Evolutionary conservation across 2,329 filamentous ascomycete species (phyloP).

Genomic region (Fusarium citri): DNA sequence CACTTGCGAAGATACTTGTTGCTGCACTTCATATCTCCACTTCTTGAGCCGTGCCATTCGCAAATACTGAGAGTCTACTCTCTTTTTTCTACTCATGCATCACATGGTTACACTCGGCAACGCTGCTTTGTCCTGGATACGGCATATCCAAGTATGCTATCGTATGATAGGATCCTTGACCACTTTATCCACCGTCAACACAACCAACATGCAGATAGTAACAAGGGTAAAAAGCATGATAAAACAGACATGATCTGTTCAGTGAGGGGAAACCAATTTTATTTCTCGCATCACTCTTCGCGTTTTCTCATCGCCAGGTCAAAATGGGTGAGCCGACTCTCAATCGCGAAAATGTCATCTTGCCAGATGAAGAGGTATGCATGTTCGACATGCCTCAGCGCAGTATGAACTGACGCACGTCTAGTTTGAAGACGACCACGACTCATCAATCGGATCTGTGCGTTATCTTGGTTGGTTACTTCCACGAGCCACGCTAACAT

Average conservation of each 20-base stretch:
- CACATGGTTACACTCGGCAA: background rate
- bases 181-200: background rate
- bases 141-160: background rate
- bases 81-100: rapidly evolving
- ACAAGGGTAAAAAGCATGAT: background rate
- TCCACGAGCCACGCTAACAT: background rate
- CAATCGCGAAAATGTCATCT: background rate
- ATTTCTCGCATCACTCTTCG: background rate
- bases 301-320: rapidly evolving
- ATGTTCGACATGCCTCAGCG: rapidly evolving
- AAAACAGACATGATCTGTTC: background rate
- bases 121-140: background rate
- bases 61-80: background rate
- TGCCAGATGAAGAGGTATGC: conserved; percentile 23
- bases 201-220: conserved; percentile 16
- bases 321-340: conserved; percentile 16
- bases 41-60: background rate
- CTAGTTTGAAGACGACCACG: background rate
- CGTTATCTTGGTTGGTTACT: rapidly evolving
- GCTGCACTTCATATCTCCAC: background rate
- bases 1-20: background rate
- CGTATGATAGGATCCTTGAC: conserved; percentile 17
- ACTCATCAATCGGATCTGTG: conserved; percentile 14
- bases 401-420: background rate
- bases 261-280: background rate